Percentiles rank a stretch among this genome's conserved stretches.
Evolutionary conservation across 257 asterid species (phyloP).

Genomic region (Paraleonurus japonicus): DNA sequence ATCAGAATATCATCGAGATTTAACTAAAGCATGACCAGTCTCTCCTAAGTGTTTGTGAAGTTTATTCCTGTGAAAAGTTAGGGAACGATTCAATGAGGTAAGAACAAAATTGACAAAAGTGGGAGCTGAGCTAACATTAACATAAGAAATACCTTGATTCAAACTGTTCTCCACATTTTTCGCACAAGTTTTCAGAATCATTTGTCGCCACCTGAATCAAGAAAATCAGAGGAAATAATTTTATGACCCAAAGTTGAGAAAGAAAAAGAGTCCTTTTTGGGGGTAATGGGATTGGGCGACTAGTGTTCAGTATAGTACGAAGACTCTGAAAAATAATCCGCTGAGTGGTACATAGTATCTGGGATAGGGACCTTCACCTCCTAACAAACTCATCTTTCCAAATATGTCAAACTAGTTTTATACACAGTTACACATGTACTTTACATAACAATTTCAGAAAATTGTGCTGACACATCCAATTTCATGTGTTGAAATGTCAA

Average conservation of each 20-base stretch:
- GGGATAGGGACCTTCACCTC: not conserved
- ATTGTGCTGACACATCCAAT: not conserved
- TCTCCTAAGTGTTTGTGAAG: slow-evolving; percentile 82
- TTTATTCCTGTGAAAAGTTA: slow-evolving; percentile 53
- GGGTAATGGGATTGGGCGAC: not conserved
- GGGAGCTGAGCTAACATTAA: not conserved
- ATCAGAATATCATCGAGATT: slow-evolving; percentile 40
- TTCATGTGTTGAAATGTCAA: not conserved
- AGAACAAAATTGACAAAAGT: slow-evolving; percentile 6
- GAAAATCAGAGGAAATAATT: slow-evolving; percentile 2
- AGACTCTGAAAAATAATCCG: not conserved
- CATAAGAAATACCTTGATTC: slow-evolving; percentile 55
- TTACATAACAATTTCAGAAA: not conserved
- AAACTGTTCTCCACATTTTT: slow-evolving; percentile 79
- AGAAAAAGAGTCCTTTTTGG: not conserved
- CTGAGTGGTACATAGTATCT: not conserved
- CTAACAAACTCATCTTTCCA: not conserved
- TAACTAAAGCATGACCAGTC: slow-evolving; percentile 77
- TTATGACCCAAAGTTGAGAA: not conserved
- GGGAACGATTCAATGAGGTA: slow-evolving; percentile 10
- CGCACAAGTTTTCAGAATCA: slow-evolving; percentile 54
- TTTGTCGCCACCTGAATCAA: slow-evolving; percentile 45
- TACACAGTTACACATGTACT: not conserved
- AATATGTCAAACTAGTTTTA: not conserved
- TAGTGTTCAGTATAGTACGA: not conserved